Evolutionary conservation across 139 green algal species (phyloP), one percentile per base, ranked within the genome.

Genomic region (Coccomyxa sp.): DNA sequence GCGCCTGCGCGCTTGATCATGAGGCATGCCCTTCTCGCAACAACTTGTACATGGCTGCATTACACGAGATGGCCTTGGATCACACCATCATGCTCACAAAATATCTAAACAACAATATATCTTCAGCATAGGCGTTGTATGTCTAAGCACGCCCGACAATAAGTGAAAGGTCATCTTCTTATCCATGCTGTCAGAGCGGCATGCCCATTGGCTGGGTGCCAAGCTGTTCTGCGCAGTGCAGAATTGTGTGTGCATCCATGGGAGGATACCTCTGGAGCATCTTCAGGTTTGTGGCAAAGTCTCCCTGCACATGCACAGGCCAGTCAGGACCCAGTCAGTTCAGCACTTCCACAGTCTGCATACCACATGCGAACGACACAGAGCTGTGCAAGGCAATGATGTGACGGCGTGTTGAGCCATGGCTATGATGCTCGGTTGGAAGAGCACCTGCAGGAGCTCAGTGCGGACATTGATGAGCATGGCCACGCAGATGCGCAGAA

Each of bases 231-330:
- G 89, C 89, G 37, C 55, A n/a, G n/a, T 73, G 18, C 35, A 94
- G 64, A 1, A 94, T 81, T 22, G 81, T 34, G n/a, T 73, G 70
- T 4, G 93, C 85, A 55, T 94, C 90, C 8, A 83, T 84, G 0
- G 91, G 89, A 16, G 90, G 90, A 88, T 94, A 98, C 22, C 84
- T 85, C 79, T 98, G 95, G 78, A 98, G 86, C 44, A 97, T 88
- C 84, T 98, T 98, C 36, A 98, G 82, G 83, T 94, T 95, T 55
- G 88, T 80, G 0, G 89, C 86, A 88, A 98, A 98, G 88, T 98
- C 95, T 24, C 91, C 88, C 88, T 86, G 86, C 78, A 68, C 14
- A 38, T 39, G 2, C 54, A 70, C 8, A n/a, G 38, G 34, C 12
- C 31, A 37, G 14, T 31, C 27, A 24, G 33, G 8, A 78, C 10